Evolutionary conservation across 1,284 basidiomycete species (phyloP), one percentile per base, ranked within the genome.

Genomic region (Austropuccinia psidii): DNA sequence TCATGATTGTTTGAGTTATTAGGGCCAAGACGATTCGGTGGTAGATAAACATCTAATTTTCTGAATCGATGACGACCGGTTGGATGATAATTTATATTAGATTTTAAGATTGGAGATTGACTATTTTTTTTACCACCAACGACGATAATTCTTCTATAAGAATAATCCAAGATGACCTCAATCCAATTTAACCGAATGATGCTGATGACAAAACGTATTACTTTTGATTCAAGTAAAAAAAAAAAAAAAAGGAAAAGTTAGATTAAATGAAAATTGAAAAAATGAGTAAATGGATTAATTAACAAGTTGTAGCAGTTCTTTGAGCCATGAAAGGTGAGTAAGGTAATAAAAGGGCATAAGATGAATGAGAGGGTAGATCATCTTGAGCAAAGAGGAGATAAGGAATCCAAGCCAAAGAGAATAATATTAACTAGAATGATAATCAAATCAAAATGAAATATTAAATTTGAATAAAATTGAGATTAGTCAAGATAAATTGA

Each of bases 251-350:
- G n/a, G n/a, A 57, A 7, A 35, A 45, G 62, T 29, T 66, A 49
- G 45, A 39, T 37, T n/a, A 4, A 50, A 37, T 50, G 19, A 29
- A 4, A 60, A 79, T 80, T n/a, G 77, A 61, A 49, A 81, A 78
- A 57, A 78, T 78, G 58, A 79, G 79, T 55, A 78, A 77, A 54
- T 79, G 76, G 27, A 80, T 77, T 11, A 76, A 64, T 9, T 75
- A 73, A 4, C 78, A 77, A 33, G 77, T 78, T 6, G 77, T 74
- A 29, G 79, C 78, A n/a, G 80, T 79, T 27, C 81, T 76, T 5
- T 27, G 29, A 80, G 77, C 76, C 79, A 77, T 61, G 80, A 79
- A 0, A 78, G 61, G 15, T 77, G 73, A 47, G 80, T 79, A 50
- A 76, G 77, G 77, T 77, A 80, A 47, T 79, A 80, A 37, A 79